Evolutionary conservation across 164 flowering plant genomes (phyloP), one percentile per base, ranked within the genome.

Genomic region (Vitis amurensis): DNA sequence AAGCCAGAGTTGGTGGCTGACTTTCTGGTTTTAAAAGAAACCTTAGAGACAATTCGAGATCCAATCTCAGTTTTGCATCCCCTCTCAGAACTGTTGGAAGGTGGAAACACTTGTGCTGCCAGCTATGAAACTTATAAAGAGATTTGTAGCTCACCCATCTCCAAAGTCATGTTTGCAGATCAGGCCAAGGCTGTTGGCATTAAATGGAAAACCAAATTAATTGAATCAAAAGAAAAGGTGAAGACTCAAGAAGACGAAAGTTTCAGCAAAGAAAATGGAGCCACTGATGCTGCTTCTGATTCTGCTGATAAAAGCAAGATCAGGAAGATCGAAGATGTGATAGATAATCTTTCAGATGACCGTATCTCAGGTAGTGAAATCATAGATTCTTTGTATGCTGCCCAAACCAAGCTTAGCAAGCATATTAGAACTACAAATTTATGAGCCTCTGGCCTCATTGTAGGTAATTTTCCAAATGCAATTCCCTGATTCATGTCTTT

Each of bases 31-130:
- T 66, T 91, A 80, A 93, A 87, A 77, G 90, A 88, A 52, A 63
- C 75, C 29, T 70, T 93, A 50, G 89, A 87, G 74, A 78, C 68
- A 51, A 71, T 48, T 27, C 63, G 84, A 61, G 91, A 85, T 69
- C 79, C 88, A 9, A 69, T 93, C 17, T 83, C 89, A 0, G 86
- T 88, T 63, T 71, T 95, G 78, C 95, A 93, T 77, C 99, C 95
- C 52, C 76, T 95, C 8, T 81, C 88, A 11, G 82, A 81, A 67
- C 62, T 95, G 44, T 73, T 93, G 60, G 91, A 87, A 74, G 90
- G 87, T 12, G 93, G 94, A 15, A 77, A 77, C 1, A 88, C 92
- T 48, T 61, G 72, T 56, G 94, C 90, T 61, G 89, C 91, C 17
- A 62, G 59, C 67, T 95, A 93, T 67, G 97, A 91, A 71, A 71